Evolutionary conservation across 176 grass and related monocot species (phyloP).

Genomic region (Aegilops tauschii): DNA sequence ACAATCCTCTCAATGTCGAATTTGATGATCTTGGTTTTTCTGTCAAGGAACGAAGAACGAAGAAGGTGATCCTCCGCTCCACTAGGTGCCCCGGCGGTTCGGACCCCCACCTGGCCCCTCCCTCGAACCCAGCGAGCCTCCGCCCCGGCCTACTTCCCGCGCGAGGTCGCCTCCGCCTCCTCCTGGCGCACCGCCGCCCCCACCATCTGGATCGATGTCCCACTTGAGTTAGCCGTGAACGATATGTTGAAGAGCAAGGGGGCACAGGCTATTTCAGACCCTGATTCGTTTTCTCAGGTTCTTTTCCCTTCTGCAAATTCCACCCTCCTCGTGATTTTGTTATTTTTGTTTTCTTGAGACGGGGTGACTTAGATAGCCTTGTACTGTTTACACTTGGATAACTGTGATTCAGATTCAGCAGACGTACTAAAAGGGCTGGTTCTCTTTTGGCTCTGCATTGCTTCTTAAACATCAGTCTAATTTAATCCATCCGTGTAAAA

Average conservation of each 20-base stretch:
- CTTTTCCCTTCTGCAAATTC: background rate
- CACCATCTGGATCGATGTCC: conserved; percentile 79
- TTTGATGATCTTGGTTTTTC: too few species aligned
- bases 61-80: too few species aligned
- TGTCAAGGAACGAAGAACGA: too few species aligned
- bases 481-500: background rate
- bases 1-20: too few species aligned
- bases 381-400: background rate
- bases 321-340: too few species aligned
- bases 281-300: conserved; percentile 67
- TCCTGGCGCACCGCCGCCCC: too few species aligned
- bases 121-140: too few species aligned
- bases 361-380: background rate
- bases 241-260: conserved; percentile 52
- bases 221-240: conserved; percentile 63
- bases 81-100: too few species aligned
- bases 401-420: background rate
- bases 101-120: too few species aligned
- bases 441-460: background rate
- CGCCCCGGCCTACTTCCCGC: too few species aligned
- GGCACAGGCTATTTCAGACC: conserved; percentile 32
- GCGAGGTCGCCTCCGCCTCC: too few species aligned
- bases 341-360: background rate
- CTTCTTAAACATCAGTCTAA: background rate
- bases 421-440: background rate